These are phyloP conservation scores for Angomonas ambiguus DNA, from an alignment of 208 protist species.

Conservation along the genomic window DNA sequence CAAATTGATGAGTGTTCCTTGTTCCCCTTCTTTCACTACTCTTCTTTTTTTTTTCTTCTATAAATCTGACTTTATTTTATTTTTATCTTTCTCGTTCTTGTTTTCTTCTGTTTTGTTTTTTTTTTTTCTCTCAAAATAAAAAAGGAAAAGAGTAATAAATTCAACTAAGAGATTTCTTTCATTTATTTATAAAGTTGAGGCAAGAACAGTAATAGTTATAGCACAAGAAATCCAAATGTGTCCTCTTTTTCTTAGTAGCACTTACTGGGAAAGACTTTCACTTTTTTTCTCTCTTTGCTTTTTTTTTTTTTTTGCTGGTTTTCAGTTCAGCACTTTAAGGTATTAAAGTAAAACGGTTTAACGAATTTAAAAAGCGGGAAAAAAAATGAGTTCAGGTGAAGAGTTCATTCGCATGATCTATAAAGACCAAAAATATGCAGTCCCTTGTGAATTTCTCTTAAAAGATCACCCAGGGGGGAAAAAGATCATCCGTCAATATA, in stretches of 20 bases:
- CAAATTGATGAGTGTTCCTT: neutral
- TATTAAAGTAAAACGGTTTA: neutral
- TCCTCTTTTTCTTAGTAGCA: too few species aligned
- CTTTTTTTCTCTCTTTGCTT: neutral
- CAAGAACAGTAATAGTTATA: neutral
- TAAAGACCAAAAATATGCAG: slow-evolving; percentile 24
- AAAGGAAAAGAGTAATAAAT: neutral
- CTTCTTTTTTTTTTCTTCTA: neutral
- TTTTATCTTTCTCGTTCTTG: neutral
- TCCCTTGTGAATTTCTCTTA: slow-evolving; percentile 24
- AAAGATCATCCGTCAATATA: slow-evolving; percentile 19
- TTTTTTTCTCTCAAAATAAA: neutral
- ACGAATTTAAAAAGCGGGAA: neutral
- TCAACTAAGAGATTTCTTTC: too few species aligned
- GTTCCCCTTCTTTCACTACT: neutral
- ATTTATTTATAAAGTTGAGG: neutral
- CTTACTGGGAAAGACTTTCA: too few species aligned
- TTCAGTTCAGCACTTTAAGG: neutral
- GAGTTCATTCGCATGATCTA: slow-evolving; percentile 23
- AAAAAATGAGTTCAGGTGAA: neutral
- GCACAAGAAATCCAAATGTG: neutral
- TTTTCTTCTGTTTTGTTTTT: slow-evolving; percentile 6
- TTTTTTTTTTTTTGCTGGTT: neutral
- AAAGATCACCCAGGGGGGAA: slow-evolving; percentile 37
- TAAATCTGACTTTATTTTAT: neutral